Evolutionary conservation across 2,329 filamentous ascomycete genomes (phyloP).

Genomic region (Fusarium nanum): DNA sequence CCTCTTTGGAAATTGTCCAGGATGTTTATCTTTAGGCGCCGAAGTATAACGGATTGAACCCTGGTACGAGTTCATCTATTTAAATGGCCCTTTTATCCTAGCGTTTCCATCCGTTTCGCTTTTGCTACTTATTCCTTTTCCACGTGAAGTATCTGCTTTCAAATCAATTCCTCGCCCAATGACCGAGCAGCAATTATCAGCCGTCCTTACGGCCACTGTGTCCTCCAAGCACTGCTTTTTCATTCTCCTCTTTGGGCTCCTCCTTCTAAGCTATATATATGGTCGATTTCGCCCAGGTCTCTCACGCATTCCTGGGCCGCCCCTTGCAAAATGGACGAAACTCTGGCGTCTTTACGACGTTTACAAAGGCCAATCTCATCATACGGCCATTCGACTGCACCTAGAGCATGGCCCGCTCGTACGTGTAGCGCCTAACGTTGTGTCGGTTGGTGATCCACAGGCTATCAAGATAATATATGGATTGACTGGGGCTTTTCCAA

Average conservation of each 20-base stretch:
- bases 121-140: too few species aligned
- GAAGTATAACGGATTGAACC: too few species aligned
- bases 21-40: too few species aligned
- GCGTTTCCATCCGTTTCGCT: too few species aligned
- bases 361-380: neutral
- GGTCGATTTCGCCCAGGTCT: neutral
- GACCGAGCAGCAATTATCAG: neutral
- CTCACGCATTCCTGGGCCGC: neutral
- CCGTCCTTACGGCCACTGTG: rapidly evolving
- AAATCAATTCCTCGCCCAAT: neutral
- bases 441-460: neutral
- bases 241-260: neutral
- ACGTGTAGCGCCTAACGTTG: neutral
- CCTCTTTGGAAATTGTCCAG: too few species aligned
- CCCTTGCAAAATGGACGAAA: neutral
- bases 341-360: neutral
- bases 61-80: too few species aligned
- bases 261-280: neutral
- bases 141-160: too few species aligned
- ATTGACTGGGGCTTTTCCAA: neutral
- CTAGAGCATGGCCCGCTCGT: neutral
- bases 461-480: neutral
- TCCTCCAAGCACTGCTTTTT: neutral
- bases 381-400: neutral
- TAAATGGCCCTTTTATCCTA: too few species aligned